A percentile compares a stretch with the other conserved stretches of the same genome.
Evolutionary conservation across 139 green algal species (phyloP).

Genomic region (Coelastrella sp.): DNA sequence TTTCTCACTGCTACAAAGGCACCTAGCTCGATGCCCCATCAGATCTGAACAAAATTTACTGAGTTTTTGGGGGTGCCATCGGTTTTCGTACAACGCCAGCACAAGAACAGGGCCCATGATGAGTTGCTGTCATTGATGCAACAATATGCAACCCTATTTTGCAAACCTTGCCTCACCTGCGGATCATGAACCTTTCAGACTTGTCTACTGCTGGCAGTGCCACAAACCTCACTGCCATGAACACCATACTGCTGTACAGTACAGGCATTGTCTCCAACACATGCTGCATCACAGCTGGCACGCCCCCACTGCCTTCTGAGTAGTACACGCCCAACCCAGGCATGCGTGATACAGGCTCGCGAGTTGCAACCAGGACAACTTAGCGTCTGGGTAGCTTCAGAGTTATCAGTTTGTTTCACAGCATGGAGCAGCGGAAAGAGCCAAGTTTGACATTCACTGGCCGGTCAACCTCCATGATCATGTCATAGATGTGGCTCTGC

Average conservation of each 20-base stretch:
- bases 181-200: constrained; percentile 52
- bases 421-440: constrained; percentile 1
- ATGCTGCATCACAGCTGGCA: constrained; percentile 33
- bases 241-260: constrained; percentile 39
- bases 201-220: constrained; percentile 50
- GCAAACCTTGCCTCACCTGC: constrained; percentile 48
- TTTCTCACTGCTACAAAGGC: too few relatives aligned
- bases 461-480: constrained; percentile 2
- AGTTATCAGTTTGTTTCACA: not conserved
- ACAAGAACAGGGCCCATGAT: too few relatives aligned
- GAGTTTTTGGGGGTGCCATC: too few relatives aligned
- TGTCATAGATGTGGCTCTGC: not conserved
- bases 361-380: not conserved
- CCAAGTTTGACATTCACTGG: not conserved
- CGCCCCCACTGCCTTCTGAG: not conserved
- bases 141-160: too few relatives aligned
- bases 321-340: constrained; percentile 33
- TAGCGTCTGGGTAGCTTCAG: not conserved
- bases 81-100: too few relatives aligned
- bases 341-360: constrained; percentile 8
- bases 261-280: constrained; percentile 20
- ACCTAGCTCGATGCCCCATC: too few relatives aligned
- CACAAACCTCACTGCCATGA: constrained; percentile 60
- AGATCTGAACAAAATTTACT: too few relatives aligned
- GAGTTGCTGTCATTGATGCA: too few relatives aligned